These are phyloP conservation scores for Cylindrotheca fusiformis DNA, from an alignment of 108 stramenopile species.

Conservation along the genomic window DNA sequence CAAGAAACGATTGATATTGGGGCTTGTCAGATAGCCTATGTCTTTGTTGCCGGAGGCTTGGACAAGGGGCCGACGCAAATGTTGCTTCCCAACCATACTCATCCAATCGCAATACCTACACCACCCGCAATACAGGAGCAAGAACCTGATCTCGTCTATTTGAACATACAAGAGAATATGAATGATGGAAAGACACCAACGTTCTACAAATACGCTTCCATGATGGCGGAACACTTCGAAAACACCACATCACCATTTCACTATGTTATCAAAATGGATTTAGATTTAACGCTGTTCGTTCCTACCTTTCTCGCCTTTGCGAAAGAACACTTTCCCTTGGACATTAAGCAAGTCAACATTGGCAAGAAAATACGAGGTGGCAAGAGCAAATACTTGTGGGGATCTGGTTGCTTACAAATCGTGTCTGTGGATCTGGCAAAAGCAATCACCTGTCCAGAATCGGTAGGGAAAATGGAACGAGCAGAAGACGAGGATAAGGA, in stretches of 20 bases:
- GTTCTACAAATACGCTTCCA: constrained; percentile 23
- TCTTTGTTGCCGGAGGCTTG: constrained; percentile 29
- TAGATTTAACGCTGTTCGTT: constrained; percentile 8
- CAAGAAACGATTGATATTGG: background rate
- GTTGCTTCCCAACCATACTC: constrained; percentile 11
- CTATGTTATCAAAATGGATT: constrained; percentile 18
- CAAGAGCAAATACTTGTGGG: constrained; percentile 1
- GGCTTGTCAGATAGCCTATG: constrained; percentile 26
- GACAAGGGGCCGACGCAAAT: constrained; percentile 17
- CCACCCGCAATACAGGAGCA: background rate
- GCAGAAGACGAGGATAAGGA: background rate
- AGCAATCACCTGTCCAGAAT: constrained; percentile 8
- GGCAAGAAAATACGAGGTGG: constrained; percentile 5
- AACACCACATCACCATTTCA: background rate
- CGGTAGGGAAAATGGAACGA: background rate
- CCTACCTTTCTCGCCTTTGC: constrained; percentile 2
- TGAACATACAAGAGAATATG: constrained; percentile 35
- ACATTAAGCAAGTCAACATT: constrained; percentile 5
- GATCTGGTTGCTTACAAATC: constrained; percentile 18
- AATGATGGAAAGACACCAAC: constrained; percentile 29
- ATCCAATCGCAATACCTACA: constrained; percentile 1
- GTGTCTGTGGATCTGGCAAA: constrained; percentile 21
- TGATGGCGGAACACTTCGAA: constrained; percentile 2
- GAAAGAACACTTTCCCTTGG: background rate
- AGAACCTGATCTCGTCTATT: constrained; percentile 10